A percentile compares a stretch with the other conserved stretches of the same genome.
Conservation (phyloP, 129 eudicot species). For the Oenanthe sinensis region DNA sequence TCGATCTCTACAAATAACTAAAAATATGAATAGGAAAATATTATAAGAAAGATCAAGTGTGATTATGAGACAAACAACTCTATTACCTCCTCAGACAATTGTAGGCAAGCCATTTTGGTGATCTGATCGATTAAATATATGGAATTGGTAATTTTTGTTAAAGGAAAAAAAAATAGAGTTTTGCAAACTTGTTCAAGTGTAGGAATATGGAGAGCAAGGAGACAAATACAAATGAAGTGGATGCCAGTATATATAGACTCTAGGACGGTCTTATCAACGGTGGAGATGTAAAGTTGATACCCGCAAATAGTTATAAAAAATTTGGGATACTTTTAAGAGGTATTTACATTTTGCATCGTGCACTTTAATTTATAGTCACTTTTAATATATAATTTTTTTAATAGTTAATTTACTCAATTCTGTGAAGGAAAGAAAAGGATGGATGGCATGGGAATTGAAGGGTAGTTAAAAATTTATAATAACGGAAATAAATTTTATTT, state of each 20-base stretch:
- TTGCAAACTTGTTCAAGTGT: no score
- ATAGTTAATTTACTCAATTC: no score
- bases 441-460: no score
- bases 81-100: constrained; percentile 42
- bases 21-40: not conserved
- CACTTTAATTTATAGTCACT: no score
- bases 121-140: not conserved
- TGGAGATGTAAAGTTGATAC: constrained; percentile 25
- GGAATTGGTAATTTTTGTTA: not conserved
- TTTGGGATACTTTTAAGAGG: not conserved
- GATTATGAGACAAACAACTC: not conserved
- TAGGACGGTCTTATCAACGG: constrained; percentile 25
- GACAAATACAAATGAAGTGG: constrained; percentile 15
- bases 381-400: no score
- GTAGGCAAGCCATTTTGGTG: constrained; percentile 41
- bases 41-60: not conserved
- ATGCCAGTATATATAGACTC: constrained; percentile 27
- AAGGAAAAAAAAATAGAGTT: not conserved
- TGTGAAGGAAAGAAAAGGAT: no score
- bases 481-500: no score
- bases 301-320: not conserved
- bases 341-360: no score
- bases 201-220: not conserved
- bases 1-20: not conserved
- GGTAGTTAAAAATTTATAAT: no score